These are phyloP conservation scores for Aspergillus calidoustus DNA, from an alignment of 2,329 filamentous ascomycete genomes.

Conservation along the genomic window DNA sequence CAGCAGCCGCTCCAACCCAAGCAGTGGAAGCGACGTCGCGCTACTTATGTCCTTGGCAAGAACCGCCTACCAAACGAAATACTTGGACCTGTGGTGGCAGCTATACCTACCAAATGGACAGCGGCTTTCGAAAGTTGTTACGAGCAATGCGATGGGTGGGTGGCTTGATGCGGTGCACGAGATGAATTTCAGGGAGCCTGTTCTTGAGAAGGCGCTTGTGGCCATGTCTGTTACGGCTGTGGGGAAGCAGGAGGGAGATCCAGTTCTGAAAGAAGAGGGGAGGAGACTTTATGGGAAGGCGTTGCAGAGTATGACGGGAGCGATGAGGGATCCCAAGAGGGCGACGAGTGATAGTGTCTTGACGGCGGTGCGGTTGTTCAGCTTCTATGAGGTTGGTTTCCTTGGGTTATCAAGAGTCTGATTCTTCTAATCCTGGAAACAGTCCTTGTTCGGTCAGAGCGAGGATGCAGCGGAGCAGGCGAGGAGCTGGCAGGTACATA, in stretches of 20 bases:
- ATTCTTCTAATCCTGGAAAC: not conserved
- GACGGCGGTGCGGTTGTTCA: slow-evolving; percentile 8
- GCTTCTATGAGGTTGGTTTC: slow-evolving; percentile 12
- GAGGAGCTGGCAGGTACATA: slow-evolving; percentile 14
- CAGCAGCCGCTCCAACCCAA: no score
- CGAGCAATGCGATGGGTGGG: not conserved
- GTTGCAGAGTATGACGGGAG: slow-evolving; percentile 4
- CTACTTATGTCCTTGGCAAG: not conserved
- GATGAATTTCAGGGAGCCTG: not conserved
- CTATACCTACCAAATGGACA: slow-evolving; percentile 15
- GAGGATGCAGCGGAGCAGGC: not conserved
- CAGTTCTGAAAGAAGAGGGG: slow-evolving; percentile 12
- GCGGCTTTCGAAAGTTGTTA: not conserved
- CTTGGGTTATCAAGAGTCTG: not conserved
- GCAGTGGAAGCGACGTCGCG: not conserved
- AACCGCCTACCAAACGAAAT: slow-evolving; percentile 12
- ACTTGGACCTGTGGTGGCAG: slow-evolving; percentile 15
- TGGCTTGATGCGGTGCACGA: slow-evolving; percentile 11
- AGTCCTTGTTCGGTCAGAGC: slow-evolving; percentile 9
- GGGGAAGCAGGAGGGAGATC: slow-evolving; percentile 3
- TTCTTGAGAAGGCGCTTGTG: slow-evolving; percentile 5
- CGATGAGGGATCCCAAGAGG: slow-evolving; percentile 3
- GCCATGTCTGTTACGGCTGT: slow-evolving; percentile 9
- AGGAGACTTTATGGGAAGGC: slow-evolving; percentile 6
- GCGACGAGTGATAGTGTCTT: slow-evolving; percentile 5